Base-by-base conservation (phyloP, 306 rosid species). In the Trifolium subterraneum region DNA sequence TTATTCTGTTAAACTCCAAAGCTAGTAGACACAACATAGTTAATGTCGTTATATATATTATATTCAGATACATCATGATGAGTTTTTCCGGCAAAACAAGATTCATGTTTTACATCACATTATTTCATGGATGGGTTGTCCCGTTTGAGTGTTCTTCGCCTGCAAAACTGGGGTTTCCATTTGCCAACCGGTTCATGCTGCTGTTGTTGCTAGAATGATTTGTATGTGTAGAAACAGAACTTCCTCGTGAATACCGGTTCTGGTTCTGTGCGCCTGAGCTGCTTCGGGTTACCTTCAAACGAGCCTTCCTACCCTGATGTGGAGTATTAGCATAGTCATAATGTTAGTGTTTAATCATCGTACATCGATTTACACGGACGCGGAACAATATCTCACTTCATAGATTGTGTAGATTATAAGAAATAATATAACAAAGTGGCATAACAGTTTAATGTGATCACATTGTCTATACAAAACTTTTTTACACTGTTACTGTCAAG, bases 281-380 rank as follows among this genome's bases (percentile, higher is more conserved):
- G 80, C 97, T 95, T 85, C 99, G 90, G 68, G 99, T 95, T 47
- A 86, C 88, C 76, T 95, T 95, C 7, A 75, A 84, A 52, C 99
- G 98, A 45, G 99, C 99, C 83, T 88, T 95, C 85, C 99, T 88
- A 55, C 99, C 99, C 99, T 95, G 90, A 52, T 29, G 55, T 23
- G 62, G 8, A 54, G 8, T 15, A 23, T 14, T 60, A 60, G 22
- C 41, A 60, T 7, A 60, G 39, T 56, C 63, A 56, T 7, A 60
- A 15, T 60, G 42, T 29, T 29, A 60, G 65, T 7, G 41, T 60
- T 60, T 60, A 29, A 60, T 29, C 2, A 51, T 8, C 16, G 18
- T 36, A 31, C 29, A 60, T 16, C 7, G 15, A 55, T 23, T 23
- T 23, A 56, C 16, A 23, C 9, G 5, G 8, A 56, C 9, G 1